Evolutionary conservation across 495 filamentous ascomycete genomes (phyloP), one percentile per base, ranked within the genome.

Genomic region (Cercophora sp.): DNA sequence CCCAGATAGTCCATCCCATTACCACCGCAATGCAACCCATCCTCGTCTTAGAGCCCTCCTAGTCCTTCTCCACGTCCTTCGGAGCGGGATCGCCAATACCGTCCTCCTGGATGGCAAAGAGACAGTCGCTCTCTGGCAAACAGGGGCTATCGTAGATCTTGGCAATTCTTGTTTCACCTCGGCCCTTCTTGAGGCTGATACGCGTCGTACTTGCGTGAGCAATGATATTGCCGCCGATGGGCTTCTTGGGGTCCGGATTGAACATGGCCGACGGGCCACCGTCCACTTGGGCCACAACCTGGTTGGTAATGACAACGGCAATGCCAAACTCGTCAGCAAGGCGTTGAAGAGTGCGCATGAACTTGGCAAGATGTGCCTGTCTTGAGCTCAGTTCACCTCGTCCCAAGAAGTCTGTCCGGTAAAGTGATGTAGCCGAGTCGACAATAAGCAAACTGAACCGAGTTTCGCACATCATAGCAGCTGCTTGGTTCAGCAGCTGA

Each of bases 91-190:
- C 93, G 11, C 88, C 89, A 56, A 98, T 98, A 18, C 93, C 93
- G 68, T 96, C 89, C 69, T 96, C 93, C 31, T 87, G 90, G 63
- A 98, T 98, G 13, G 93, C 91, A 69, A 98, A 98, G 59, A 96
- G 75, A 65, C 90, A 95, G 67, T 98, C 93, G 63, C 87, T 91
- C 71, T 98, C 93, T 1, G 93, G 93, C 54, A 98, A 72, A 71
- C 93, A 98, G 8, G 93, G 93, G 61, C 90, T 96, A 69, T 98
- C 93, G 69, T 97, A 98, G 52, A 98, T 97, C 79, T 96, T 96
- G 70, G 94, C 96, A 48, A 98, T 85, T 71, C 93, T 81, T 16
- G 93, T 97, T 78, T 98, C 93, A 16, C 84, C 93, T 20, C 92
- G 75, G 13, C 94, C 94, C 68, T 98, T 98, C 75, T 95, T 96